Conservation (phyloP, 2,329 filamentous ascomycete genomes). For the Diaporthe sp. region DNA sequence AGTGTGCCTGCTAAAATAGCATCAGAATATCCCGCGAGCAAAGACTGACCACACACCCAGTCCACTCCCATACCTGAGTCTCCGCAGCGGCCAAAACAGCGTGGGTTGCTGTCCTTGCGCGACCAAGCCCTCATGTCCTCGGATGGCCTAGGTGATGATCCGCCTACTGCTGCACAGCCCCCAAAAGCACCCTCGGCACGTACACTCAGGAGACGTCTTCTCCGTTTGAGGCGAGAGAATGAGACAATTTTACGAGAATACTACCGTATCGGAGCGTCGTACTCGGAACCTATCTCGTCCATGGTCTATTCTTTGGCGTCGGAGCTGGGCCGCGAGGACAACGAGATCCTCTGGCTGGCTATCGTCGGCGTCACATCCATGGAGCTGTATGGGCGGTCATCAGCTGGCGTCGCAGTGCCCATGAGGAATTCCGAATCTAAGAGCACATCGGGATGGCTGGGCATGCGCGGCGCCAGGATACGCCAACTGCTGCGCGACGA, state of each 20-base stretch:
- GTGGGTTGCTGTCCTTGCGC: constrained; percentile 71
- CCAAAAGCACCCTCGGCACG: constrained; percentile 77
- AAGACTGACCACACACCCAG: constrained; percentile 61
- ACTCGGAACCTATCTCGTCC: constrained; percentile 94
- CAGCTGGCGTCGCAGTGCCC: constrained; percentile 79
- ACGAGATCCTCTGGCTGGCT: constrained; percentile 93
- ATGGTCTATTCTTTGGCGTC: constrained; percentile 95
- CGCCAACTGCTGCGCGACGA: constrained; percentile 91
- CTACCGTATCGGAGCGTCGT: constrained; percentile 89
- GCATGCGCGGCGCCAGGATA: constrained; percentile 85
- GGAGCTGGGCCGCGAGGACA: constrained; percentile 95
- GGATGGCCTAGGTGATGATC: constrained; percentile 62
- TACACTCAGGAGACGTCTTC: constrained; percentile 78
- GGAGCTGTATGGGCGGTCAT: constrained; percentile 90
- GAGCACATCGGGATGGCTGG: constrained; percentile 80
- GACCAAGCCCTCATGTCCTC: constrained; percentile 62
- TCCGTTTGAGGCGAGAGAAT: constrained; percentile 83
- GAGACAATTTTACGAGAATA: constrained; percentile 84
- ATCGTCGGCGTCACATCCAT: constrained; percentile 96
- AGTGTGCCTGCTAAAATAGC: constrained; percentile 52
- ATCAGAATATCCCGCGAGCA: constrained; percentile 45
- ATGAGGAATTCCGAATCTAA: constrained; percentile 68
- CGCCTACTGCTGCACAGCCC: constrained; percentile 71
- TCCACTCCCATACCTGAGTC: constrained; percentile 77
- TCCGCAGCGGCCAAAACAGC: constrained; percentile 70